Evolutionary conservation across 352 stramenopile genomes (phyloP).

Genomic region (Phytophthora europaea): DNA sequence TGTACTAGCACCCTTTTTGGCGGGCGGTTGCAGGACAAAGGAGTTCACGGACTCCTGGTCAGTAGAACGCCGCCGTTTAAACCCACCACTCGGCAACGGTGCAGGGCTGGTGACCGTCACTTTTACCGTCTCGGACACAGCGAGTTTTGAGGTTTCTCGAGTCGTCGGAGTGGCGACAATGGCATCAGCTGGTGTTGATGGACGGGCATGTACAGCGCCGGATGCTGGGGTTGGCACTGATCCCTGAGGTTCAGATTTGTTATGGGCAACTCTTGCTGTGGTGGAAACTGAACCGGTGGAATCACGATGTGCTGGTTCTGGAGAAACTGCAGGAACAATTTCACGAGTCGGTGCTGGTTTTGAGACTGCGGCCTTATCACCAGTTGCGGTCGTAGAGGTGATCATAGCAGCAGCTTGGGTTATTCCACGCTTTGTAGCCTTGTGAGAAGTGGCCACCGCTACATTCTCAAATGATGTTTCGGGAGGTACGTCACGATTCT

Average conservation of each 20-base stretch:
- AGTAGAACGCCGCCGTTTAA: slow-evolving; percentile 27
- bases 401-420: not conserved
- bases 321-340: not conserved
- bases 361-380: not conserved
- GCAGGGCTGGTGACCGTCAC: not conserved
- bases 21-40: slow-evolving; percentile 1
- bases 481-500: not conserved
- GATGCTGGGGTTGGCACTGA: not conserved
- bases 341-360: not conserved
- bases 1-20: slow-evolving; percentile 6
- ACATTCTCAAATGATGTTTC: not conserved
- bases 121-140: not conserved
- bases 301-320: not conserved
- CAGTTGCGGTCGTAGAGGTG: not conserved
- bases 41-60: not conserved
- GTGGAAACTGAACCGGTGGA: not conserved
- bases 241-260: not conserved
- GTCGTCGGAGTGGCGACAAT: not conserved
- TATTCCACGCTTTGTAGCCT: not conserved
- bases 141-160: slow-evolving; percentile 1
- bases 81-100: not conserved
- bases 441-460: not conserved
- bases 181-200: not conserved
- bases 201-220: not conserved
- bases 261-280: not conserved